Base-by-base conservation (phyloP, 2,329 filamentous ascomycete genomes). In the Aspergillus texensis region DNA sequence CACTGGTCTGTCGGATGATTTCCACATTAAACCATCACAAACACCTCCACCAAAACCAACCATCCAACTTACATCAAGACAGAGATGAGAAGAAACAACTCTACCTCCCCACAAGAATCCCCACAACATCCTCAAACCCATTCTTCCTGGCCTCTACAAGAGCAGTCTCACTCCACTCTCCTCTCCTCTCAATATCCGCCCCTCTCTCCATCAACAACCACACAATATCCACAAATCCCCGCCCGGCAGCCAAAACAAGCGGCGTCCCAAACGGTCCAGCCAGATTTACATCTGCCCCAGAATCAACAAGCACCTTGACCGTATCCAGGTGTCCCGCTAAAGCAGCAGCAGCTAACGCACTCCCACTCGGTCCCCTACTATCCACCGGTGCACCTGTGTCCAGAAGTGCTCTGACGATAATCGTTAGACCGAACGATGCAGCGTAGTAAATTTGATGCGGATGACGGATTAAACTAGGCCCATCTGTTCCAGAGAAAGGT, bases 381-480 rank as follows among this genome's bases (percentile, higher is more conserved):
- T 60, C n/a, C 6, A 53, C 46, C 9, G 16, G 57, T 12, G 46
- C 16, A 4, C 57, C 57, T 1, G 26, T 26, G 2, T 28, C 45
- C 45, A 60, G 26, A 0, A 60, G 34, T 3, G 9, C 11, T 3
- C 11, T 16, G 6, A 14, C 45, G 2, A 60, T 14, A 8, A 12
- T 10, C 1, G 32, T 26, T 19, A 60, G 46, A 11, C 57, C 57
- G 10, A 39, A 60, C 4, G 57, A 52, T 6, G 57, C 19, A 19
- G 57, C 57, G 24, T 60, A 60, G 46, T 60, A 60, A 1, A 60
- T 14, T 1, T 34, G 46, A 19, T 60, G 16, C 4, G 46, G 57
- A 21, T 34, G 46, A 0, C 19, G 26, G 16, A 26, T 14, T 8
- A 46, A 10, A 41, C n/a, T n/a, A 6, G 39, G n/a, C 0, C 39